phyloP scores from a whole-genome alignment of 208 protist genomes.

The Crithidia expoeki region DNA sequence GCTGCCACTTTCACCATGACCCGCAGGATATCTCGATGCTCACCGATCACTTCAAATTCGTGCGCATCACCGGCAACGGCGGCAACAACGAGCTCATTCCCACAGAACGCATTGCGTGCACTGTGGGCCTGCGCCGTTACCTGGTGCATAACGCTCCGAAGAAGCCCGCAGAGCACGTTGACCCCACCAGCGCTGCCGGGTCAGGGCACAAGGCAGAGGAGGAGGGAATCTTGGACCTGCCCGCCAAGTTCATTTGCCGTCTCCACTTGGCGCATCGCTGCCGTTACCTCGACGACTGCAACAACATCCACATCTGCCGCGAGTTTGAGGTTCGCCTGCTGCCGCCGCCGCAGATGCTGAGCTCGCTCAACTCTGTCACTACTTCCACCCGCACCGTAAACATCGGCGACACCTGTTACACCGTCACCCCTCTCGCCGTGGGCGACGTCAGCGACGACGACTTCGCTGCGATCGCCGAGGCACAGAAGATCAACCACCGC shows the following conservation, averaged over 20 bases:
- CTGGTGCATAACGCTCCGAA: slow-evolving; percentile 71
- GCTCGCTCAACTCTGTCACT: slow-evolving; percentile 48
- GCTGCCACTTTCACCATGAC: slow-evolving; percentile 81
- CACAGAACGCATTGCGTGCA: slow-evolving; percentile 74
- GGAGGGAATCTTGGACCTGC: slow-evolving; percentile 65
- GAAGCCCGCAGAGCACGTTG: slow-evolving; percentile 31
- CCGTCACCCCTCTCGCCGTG: slow-evolving; percentile 62
- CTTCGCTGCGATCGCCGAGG: slow-evolving; percentile 69
- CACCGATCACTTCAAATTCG: slow-evolving; percentile 64
- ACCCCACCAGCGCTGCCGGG: background rate
- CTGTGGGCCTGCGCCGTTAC: slow-evolving; percentile 83
- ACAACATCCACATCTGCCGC: slow-evolving; percentile 92
- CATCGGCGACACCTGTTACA: slow-evolving; percentile 79
- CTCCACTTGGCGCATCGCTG: slow-evolving; percentile 88
- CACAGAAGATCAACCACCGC: slow-evolving; percentile 42
- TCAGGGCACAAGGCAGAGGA: slow-evolving; percentile 29
- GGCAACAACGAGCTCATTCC: slow-evolving; percentile 75
- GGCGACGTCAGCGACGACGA: slow-evolving; percentile 77
- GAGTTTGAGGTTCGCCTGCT: slow-evolving; percentile 81
- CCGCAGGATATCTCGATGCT: slow-evolving; percentile 79
- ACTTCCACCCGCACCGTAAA: slow-evolving; percentile 64
- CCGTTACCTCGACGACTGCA: slow-evolving; percentile 91
- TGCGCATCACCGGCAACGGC: slow-evolving; percentile 72
- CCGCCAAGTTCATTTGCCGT: slow-evolving; percentile 85
- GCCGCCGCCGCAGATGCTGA: slow-evolving; percentile 70